Conservation (phyloP, 179 eudicot species). For the Monotropa hypopitys region DNA sequence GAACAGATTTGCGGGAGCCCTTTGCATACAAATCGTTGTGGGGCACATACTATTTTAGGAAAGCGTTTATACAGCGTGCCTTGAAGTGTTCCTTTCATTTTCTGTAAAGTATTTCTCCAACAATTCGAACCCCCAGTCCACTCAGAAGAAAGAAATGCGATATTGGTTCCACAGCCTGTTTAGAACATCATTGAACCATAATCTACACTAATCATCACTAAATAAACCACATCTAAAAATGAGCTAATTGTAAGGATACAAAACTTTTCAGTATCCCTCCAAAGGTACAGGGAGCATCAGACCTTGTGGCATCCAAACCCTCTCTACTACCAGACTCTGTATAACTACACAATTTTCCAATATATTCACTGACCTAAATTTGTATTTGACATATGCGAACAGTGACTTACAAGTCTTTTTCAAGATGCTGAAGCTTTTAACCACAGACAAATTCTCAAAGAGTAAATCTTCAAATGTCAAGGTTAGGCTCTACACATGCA, state of each 20-base stretch:
- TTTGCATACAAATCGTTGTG: no score
- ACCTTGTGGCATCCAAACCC: not conserved
- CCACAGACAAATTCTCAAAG: not conserved
- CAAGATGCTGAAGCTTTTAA: not conserved
- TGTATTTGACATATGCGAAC: not conserved
- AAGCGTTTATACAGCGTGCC: no score
- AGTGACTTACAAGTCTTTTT: not conserved
- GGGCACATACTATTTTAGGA: no score
- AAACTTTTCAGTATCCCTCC: not conserved
- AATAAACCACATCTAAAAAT: not conserved
- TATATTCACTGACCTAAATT: not conserved
- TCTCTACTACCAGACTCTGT: not conserved
- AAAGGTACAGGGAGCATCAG: not conserved
- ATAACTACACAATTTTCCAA: not conserved
- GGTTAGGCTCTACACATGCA: constrained; percentile 86
- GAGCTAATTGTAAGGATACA: constrained; percentile 2
- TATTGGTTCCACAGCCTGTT: not conserved
- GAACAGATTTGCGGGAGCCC: no score
- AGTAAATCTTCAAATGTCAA: not conserved
- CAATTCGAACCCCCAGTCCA: not conserved
- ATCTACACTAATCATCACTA: constrained; percentile 4
- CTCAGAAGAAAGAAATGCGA: not conserved
- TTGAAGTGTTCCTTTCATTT: no score
- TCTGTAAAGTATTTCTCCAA: no score
- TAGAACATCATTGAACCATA: not conserved